These are phyloP conservation scores for Elymus sibiricus DNA, from an alignment of 176 grass and related monocot species.

Conservation along the genomic window DNA sequence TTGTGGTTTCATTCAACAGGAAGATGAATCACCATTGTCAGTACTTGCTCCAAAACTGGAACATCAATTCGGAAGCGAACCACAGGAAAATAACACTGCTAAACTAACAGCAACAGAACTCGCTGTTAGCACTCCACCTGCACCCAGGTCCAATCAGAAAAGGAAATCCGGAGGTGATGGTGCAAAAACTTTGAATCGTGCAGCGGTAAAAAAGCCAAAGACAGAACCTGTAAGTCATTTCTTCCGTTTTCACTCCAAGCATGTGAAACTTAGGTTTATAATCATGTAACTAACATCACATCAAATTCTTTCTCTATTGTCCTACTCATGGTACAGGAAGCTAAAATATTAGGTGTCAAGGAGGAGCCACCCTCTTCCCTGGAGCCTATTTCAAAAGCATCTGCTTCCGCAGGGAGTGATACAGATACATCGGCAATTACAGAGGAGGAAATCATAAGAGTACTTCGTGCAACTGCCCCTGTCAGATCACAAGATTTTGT, in stretches of 20 bases:
- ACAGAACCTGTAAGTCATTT: conserved; percentile 52
- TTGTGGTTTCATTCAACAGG: conserved; percentile 41
- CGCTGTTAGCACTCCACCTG: conserved; percentile 25
- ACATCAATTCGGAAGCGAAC: conserved; percentile 55
- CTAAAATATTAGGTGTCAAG: conserved; percentile 23
- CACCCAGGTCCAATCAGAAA: conserved; percentile 66
- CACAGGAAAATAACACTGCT: conserved; percentile 44
- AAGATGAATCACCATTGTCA: conserved; percentile 53
- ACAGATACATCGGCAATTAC: conserved; percentile 38
- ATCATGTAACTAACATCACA: neutral
- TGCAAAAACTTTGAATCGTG: conserved; percentile 39
- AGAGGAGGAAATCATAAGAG: conserved; percentile 73
- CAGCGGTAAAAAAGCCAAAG: conserved; percentile 49
- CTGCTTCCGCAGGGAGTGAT: neutral
- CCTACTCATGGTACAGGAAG: conserved; percentile 31
- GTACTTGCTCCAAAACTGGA: conserved; percentile 56
- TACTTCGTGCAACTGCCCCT: conserved; percentile 39
- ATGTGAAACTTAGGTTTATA: conserved; percentile 19
- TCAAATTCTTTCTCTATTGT: neutral
- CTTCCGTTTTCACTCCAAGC: neutral
- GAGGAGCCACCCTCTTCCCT: conserved; percentile 28
- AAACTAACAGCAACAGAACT: conserved; percentile 30
- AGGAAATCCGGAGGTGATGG: conserved; percentile 53
- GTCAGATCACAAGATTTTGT: conserved; percentile 51
- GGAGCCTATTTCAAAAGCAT: conserved; percentile 37